Conservation (phyloP, 305 asterid genomes). For the Fraxinus velutina region DNA sequence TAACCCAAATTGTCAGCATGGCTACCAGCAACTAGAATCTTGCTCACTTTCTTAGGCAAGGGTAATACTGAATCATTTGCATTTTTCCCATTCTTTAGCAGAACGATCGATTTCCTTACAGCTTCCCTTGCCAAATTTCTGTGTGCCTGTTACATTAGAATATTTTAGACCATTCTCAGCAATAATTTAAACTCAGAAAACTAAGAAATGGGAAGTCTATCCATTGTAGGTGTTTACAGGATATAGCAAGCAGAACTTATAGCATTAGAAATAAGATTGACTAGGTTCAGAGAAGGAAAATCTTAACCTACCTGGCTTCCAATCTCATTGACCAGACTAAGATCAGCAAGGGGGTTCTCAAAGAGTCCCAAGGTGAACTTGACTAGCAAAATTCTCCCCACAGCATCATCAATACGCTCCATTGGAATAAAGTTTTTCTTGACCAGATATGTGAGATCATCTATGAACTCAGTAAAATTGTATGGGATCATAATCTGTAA, state of each 20-base stretch:
- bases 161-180: slow-evolving; percentile 4
- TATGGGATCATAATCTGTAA: slow-evolving; percentile 76
- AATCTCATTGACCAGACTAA: slow-evolving; percentile 65
- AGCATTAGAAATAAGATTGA: not conserved
- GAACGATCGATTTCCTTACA: slow-evolving; percentile 80
- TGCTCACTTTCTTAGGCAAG: slow-evolving; percentile 66
- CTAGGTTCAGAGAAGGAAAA: not conserved
- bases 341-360: slow-evolving; percentile 82
- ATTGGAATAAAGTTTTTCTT: slow-evolving; percentile 55
- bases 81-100: slow-evolving; percentile 73
- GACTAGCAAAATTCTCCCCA: slow-evolving; percentile 63
- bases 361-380: slow-evolving; percentile 87
- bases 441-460: slow-evolving; percentile 68
- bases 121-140: slow-evolving; percentile 86
- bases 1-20: slow-evolving; percentile 92
- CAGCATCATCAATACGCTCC: slow-evolving; percentile 87
- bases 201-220: not conserved
- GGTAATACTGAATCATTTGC: slow-evolving; percentile 59
- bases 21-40: slow-evolving; percentile 68
- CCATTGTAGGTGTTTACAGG: not conserved
- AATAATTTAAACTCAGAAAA: not conserved
- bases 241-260: not conserved
- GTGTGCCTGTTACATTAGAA: slow-evolving; percentile 54
- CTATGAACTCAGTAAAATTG: slow-evolving; percentile 71
- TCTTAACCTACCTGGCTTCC: slow-evolving; percentile 64